Conservation (phyloP, 495 filamentous ascomycete species). For the Haplographium delicatum region DNA sequence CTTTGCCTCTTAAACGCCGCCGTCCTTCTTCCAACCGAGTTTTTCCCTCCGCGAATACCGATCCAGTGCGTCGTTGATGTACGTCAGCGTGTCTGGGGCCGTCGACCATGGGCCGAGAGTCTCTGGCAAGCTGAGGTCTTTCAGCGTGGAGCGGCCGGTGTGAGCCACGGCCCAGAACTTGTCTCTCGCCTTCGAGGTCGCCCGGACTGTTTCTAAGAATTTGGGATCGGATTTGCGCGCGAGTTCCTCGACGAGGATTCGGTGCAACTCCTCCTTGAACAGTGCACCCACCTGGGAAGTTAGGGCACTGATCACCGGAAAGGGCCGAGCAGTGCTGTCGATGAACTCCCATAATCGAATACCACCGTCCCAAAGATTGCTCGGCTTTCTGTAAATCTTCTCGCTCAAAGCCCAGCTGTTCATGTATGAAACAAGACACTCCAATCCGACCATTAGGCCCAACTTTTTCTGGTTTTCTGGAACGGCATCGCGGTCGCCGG, state of each 20-base stretch:
- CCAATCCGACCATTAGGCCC: constrained; percentile 31
- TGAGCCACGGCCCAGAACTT: constrained; percentile 27
- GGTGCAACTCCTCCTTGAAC: constrained; percentile 31
- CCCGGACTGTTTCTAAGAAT: neutral
- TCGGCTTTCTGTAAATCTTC: neutral
- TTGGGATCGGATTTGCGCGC: constrained; percentile 1
- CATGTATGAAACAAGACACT: constrained; percentile 40
- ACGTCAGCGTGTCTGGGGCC: constrained; percentile 27
- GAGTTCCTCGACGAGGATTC: constrained; percentile 9
- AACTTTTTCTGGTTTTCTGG: constrained; percentile 26
- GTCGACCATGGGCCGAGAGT: constrained; percentile 33
- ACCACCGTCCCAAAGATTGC: constrained; percentile 2
- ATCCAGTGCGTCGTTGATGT: constrained; percentile 25
- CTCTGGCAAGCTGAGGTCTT: constrained; percentile 23
- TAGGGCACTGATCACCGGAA: constrained; percentile 28
- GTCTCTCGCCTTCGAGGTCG: constrained; percentile 5
- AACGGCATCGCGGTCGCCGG: neutral
- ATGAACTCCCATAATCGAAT: constrained; percentile 30
- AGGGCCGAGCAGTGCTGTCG: constrained; percentile 15
- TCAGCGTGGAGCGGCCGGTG: constrained; percentile 14
- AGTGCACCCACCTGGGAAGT: constrained; percentile 32
- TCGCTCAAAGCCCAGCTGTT: constrained; percentile 31
- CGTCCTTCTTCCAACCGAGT: constrained; percentile 27
- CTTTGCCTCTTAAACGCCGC: neutral
- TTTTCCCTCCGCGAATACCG: constrained; percentile 30